Base-by-base conservation (phyloP, 192 early-diverging fungal species). In the Bifiguratus adelaidae region DNA sequence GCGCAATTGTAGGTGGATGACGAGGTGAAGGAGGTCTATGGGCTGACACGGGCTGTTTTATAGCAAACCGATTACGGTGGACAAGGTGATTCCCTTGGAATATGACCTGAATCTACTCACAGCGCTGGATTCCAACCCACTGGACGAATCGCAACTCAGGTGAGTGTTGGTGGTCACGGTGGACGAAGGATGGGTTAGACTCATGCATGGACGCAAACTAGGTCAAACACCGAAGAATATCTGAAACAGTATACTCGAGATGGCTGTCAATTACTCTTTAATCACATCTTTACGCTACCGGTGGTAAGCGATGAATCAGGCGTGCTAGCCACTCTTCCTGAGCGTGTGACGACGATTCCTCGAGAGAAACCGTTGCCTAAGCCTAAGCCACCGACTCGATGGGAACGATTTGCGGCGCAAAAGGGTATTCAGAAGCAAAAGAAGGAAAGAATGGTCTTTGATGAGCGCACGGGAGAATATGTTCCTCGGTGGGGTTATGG, bases 381-480 rank as follows among this genome's bases (percentile, higher is more conserved):
- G 67, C 80, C 77, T 25, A 90, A 91, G 60, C 75, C 85, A 9
- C 60, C 78, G 68, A 99, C 96, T 8, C 83, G 92, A 51, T 99
- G 96, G 96, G 94, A 99, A 67, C 88, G 87, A 76, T 99, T 99
- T 68, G 96, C 96, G 41, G 84, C 89, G 58, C 68, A 71, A 61
- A 99, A 99, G 69, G 92, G 92, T 12, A 97, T 99, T 63, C 75
- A 82, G 61, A 84, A 84, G 40, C 63, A 58, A 53, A 95, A 95
- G 66, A 86, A 85, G 58, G 73, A 68, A 22, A 70, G 82, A 26
- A 82, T 86, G 77, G 81, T 79, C 46, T 94, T 60, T 62, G 91
- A 99, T 58, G 91, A 95, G 40, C 72, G 58, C 4, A 56, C 58
- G 48, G 83, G 80, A 49, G 86, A 92, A 60, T 92, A 86, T 66